Evolutionary conservation across 371 early-diverging fungal species (phyloP).

Genomic region (Actinomucor elegans): DNA sequence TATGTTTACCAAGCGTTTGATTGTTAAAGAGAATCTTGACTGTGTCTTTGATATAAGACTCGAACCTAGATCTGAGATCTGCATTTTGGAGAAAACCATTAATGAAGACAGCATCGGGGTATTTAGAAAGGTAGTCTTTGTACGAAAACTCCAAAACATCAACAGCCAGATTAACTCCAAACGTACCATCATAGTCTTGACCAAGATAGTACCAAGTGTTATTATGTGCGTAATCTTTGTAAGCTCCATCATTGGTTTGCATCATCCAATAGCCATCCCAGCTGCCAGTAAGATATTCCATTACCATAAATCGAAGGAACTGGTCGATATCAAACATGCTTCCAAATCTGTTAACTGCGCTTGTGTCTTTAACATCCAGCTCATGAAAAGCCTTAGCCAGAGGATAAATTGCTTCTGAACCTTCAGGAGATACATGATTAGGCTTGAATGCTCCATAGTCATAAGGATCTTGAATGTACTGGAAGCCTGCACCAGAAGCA

Average conservation of each 20-base stretch:
- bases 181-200: conserved; percentile 58
- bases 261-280: conserved; percentile 61
- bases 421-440: conserved; percentile 26
- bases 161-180: conserved; percentile 48
- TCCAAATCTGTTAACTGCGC: conserved; percentile 31
- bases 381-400: conserved; percentile 35
- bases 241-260: conserved; percentile 57
- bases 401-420: conserved; percentile 27
- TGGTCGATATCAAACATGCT: conserved; percentile 44
- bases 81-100: conserved; percentile 50
- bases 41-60: conserved; percentile 47
- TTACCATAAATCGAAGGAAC: conserved; percentile 58
- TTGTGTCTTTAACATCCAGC: conserved; percentile 34
- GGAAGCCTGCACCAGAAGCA: conserved; percentile 51
- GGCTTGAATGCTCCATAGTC: conserved; percentile 36
- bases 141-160: conserved; percentile 37
- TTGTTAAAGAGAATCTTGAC: conserved; percentile 54
- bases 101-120: conserved; percentile 46
- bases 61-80: conserved; percentile 32
- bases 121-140: conserved; percentile 30
- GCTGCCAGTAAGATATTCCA: conserved; percentile 53
- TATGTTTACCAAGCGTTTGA: conserved; percentile 41
- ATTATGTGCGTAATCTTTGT: conserved; percentile 46
- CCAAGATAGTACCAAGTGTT: conserved; percentile 51
- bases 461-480: conserved; percentile 13